Evolutionary conservation across 371 early-diverging fungal species (phyloP), one percentile per base, ranked within the genome.

Genomic region (Rhizopus sp.): DNA sequence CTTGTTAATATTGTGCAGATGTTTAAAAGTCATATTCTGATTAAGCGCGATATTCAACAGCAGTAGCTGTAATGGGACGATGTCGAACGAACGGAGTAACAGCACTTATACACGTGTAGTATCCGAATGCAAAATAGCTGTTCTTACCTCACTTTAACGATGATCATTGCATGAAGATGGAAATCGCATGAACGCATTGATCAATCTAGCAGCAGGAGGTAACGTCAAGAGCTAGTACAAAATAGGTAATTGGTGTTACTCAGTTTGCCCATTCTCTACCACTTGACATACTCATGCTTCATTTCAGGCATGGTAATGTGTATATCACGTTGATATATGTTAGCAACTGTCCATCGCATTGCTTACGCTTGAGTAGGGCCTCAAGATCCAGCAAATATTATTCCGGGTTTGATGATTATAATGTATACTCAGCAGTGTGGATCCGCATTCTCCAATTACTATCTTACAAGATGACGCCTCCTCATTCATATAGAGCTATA

Each of bases 271-370:
- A 66, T 9, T 66, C 77, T 10, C 50, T 97, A 7, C 93, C 94
- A 0, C 75, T 96, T 84, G 76, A 93, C 56, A 75, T 70, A 13
- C 60, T 53, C 0, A 23, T 59, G 51, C 50, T 16, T 63, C 8
- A 51, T 62, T 5, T 23, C 60, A 30, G 57, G 52, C 6, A 53
- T 3, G 48, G 55, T 13, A 17, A 55, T 23, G 75, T 87, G 9
- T 67, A 64, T 0, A 94, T 96, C 2, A 84, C 87, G 1, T 64
- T 94, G 15, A 84, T 95, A 34, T 96, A 96, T 51, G 95, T 95
- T 5, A 93, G 94, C 62, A 96, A 95, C 64, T 98, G 96, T 66
- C 97, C 97, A 96, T 15, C 86, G 96, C 0, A 94, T 83, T 0
- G 58, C 96, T 4, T 82, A 96, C 57, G 68, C 93, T 48, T 95